Conservation (phyloP, 2,329 filamentous ascomycete species). For the Chaetomium olivaceum region DNA sequence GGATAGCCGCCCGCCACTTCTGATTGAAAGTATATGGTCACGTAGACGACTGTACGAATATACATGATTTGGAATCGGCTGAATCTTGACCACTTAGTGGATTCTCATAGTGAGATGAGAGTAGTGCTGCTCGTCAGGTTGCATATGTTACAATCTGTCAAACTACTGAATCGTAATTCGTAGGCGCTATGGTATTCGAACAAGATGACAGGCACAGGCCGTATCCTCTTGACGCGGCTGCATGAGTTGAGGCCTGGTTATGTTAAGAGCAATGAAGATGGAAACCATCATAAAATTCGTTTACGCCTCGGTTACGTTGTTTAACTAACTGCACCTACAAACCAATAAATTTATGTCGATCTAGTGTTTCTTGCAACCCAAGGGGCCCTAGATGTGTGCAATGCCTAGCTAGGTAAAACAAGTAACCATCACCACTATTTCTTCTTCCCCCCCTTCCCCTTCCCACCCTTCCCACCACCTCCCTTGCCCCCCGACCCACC, state of each 20-base stretch:
- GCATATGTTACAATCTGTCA: neutral
- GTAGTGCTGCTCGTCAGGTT: neutral
- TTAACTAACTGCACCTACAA: too few species aligned
- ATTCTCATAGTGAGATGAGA: neutral
- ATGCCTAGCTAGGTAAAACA: neutral
- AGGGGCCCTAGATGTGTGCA: too few species aligned
- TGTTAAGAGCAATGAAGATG: too few species aligned
- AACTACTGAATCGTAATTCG: neutral
- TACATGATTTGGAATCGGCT: slow-evolving; percentile 17
- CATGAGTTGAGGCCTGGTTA: too few species aligned
- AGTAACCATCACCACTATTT: slow-evolving; percentile 14
- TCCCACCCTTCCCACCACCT: slow-evolving; percentile 12
- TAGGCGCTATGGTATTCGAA: too few species aligned
- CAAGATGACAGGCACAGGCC: too few species aligned
- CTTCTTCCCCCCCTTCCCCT: slow-evolving; percentile 24
- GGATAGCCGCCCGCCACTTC: neutral
- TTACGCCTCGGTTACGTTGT: too few species aligned
- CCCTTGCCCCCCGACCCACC: slow-evolving; percentile 51
- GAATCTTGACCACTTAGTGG: neutral
- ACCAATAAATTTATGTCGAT: too few species aligned
- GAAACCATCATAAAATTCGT: too few species aligned
- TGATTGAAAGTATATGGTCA: slow-evolving; percentile 1
- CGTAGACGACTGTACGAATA: slow-evolving; percentile 29
- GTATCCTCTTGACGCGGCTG: too few species aligned
- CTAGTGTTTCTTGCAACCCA: too few species aligned